Conservation (phyloP, 2,329 filamentous ascomycete genomes). For the Cercospora sp. region DNA sequence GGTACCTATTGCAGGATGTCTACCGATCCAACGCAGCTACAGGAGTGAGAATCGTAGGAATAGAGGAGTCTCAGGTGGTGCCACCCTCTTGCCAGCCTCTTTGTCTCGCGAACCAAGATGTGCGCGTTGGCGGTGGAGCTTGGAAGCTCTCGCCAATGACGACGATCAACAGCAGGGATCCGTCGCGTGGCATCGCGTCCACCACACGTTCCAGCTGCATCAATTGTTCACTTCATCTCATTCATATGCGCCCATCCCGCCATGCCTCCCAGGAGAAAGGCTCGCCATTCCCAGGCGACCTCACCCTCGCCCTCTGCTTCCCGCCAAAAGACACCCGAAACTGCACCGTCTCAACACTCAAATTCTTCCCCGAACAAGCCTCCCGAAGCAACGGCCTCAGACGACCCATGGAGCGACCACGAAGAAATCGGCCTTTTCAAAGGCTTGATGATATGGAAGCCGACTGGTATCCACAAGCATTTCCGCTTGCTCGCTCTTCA, state of each 20-base stretch:
- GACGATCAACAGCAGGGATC: slow-evolving; percentile 5
- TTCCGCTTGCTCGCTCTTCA: slow-evolving; percentile 83
- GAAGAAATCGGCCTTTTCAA: slow-evolving; percentile 93
- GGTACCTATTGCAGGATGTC: neutral
- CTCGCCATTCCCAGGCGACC: slow-evolving; percentile 55
- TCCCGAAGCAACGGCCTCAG: slow-evolving; percentile 28
- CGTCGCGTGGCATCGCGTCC: slow-evolving; percentile 9
- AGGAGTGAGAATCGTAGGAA: neutral
- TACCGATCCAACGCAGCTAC: neutral
- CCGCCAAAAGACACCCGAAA: slow-evolving; percentile 42
- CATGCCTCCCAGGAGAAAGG: slow-evolving; percentile 73
- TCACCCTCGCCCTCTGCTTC: slow-evolving; percentile 53
- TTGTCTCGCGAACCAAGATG: neutral
- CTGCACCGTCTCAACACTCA: slow-evolving; percentile 6
- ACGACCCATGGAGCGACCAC: slow-evolving; percentile 90
- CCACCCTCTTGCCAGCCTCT: neutral
- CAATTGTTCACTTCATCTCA: neutral
- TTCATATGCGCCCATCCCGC: neutral
- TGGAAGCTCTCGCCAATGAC: neutral
- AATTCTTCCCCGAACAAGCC: slow-evolving; percentile 35
- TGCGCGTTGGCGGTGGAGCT: neutral
- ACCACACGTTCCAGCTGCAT: neutral
- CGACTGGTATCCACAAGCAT: slow-evolving; percentile 94
- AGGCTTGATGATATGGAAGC: slow-evolving; percentile 90
- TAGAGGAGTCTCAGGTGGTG: neutral